Base-by-base conservation (phyloP, 169 alveolate species). In the Plasmodium sp. region DNA sequence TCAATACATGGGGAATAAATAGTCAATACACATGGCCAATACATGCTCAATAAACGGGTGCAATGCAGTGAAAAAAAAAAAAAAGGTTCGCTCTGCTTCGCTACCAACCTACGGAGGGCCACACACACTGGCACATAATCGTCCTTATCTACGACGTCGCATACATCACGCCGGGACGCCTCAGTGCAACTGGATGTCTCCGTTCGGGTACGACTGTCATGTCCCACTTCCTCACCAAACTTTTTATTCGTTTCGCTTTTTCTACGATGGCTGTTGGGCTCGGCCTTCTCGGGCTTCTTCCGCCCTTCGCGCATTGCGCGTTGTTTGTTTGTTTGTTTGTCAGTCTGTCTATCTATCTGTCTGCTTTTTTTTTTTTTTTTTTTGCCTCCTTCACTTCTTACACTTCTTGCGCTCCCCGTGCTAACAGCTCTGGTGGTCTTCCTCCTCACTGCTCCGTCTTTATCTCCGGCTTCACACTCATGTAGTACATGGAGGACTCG, bases 401-500 rank as follows among this genome's bases (percentile, higher is more conserved):
- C 18, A 7, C 33, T 62, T 62, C 77, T 62, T 62, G 22, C 36
- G 16, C 34, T 62, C 22, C 77, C 22, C 31, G 16, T 62, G 12
- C 77, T 62, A 5, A 62, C 10, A 27, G 5, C 16, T n/a, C 36
- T 62, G 77, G n/a, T 62, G 10, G 6, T 67, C 27, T 22, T 22
- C n/a, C 77, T 84, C 54, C 36, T 72, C 67, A 72, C 36, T 86
- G 85, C 39, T 86, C 86, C 22, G 93, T 86, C 71, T 86, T 54
- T 16, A 86, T 86, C 71, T 86, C 93, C 36, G 93, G 18, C 18
- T 86, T 86, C 22, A 48, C 84, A 33, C 45, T 77, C 93, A 86
- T 67, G 71, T 77, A 86, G 39, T 86, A 86, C n/a, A 86, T 14
- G 10, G 93, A 86, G 14, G 93, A 48, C 34, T 86, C 84, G 39